phyloP scores from a whole-genome alignment of 768 basidiomycete genomes.

The Lactarius quietus region DNA sequence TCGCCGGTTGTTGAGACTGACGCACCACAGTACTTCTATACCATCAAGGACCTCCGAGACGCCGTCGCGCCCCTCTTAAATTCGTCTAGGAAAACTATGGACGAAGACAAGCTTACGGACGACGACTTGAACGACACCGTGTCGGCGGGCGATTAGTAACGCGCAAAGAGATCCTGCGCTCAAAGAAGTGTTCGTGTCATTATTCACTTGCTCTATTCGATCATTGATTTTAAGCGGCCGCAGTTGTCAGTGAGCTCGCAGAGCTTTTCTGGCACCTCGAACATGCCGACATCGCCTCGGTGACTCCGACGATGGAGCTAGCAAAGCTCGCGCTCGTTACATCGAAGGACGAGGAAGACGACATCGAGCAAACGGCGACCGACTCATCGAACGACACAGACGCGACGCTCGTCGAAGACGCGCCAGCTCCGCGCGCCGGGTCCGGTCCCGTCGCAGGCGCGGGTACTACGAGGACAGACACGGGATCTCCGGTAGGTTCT shows the following conservation, averaged over 20 bases:
- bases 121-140: slow-evolving; percentile 80
- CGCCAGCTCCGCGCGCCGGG: slow-evolving; percentile 25
- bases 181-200: slow-evolving; percentile 63
- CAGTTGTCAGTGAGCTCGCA: slow-evolving; percentile 79
- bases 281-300: slow-evolving; percentile 55
- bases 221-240: slow-evolving; percentile 6
- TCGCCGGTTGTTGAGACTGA: slow-evolving; percentile 1
- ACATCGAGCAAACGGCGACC: slow-evolving; percentile 66
- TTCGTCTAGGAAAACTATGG: slow-evolving; percentile 50
- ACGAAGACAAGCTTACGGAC: slow-evolving; percentile 69
- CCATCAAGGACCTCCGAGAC: slow-evolving; percentile 85
- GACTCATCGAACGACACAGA: slow-evolving; percentile 86
- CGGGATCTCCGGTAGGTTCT: slow-evolving; percentile 35
- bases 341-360: slow-evolving; percentile 85
- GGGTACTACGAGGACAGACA: not conserved
- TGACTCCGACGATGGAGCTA: slow-evolving; percentile 82
- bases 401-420: slow-evolving; percentile 84
- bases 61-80: slow-evolving; percentile 62
- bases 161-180: slow-evolving; percentile 73
- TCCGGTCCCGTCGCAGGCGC: too few species aligned
- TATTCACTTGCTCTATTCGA: slow-evolving; percentile 11
- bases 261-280: slow-evolving; percentile 77
- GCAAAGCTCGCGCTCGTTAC: slow-evolving; percentile 91
- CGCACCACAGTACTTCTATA: slow-evolving; percentile 78
- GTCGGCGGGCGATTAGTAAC: slow-evolving; percentile 87